These are phyloP conservation scores for Fusarium clavum DNA, from an alignment of 2,329 filamentous ascomycete species.

Conservation along the genomic window DNA sequence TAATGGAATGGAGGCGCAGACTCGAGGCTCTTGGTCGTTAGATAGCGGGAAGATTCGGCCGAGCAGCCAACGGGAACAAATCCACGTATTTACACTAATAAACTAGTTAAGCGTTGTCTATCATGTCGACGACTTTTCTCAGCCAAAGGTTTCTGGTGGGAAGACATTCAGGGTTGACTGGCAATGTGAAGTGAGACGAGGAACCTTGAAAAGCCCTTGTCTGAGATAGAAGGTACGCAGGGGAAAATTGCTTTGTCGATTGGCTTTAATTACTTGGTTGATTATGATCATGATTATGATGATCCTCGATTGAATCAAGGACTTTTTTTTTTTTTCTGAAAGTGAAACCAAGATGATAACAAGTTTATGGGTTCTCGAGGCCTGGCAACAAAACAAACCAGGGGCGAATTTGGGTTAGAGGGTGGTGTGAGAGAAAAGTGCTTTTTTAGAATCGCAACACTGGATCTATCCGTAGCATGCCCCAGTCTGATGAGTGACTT, in stretches of 20 bases:
- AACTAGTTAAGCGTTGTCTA: not conserved
- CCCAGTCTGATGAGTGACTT: conserved; percentile 17
- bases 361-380: conserved; percentile 6
- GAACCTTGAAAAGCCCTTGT: conserved; percentile 9
- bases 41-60: conserved; percentile 31
- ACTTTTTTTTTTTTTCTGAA: not conserved
- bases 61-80: conserved; percentile 25
- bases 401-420: conserved; percentile 26
- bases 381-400: conserved; percentile 23
- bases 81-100: conserved; percentile 3
- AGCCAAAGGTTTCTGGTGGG: not conserved
- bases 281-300: conserved; percentile 8
- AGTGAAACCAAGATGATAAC: conserved; percentile 23
- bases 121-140: conserved; percentile 4
- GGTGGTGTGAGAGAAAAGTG: conserved; percentile 14
- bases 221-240: not conserved
- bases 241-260: conserved; percentile 2
- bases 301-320: conserved; percentile 12
- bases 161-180: conserved; percentile 1
- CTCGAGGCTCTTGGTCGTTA: not conserved
- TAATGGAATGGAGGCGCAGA: conserved; percentile 35
- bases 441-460: conserved; percentile 12
- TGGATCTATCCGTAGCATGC: conserved; percentile 36
- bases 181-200: not conserved
- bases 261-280: conserved; percentile 15